Base-by-base conservation (phyloP, 2,329 filamentous ascomycete species). In the Thielaviopsis punctulata region DNA sequence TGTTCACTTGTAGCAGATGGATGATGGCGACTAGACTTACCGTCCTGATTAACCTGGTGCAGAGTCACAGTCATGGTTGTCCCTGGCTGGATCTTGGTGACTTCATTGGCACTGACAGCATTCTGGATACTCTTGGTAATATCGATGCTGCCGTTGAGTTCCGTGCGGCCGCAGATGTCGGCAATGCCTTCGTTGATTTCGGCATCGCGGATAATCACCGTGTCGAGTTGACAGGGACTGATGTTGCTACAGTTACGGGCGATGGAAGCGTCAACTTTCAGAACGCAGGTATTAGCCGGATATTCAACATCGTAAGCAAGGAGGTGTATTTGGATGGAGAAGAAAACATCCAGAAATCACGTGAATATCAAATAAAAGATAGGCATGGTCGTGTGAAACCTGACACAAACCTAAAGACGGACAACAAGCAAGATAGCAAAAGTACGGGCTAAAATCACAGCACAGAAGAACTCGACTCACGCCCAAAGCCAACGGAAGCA, bases 201-300 rank as follows among this genome's bases (percentile, higher is more conserved):
- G 15, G 70, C 71, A 51, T 79, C 75, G 49, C 72, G 70, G 64
- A 83, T 82, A 60, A 80, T 72, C 51, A 77, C 80, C 7, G 77
- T 69, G 55, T 83, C 79, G 56, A 78, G 75, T 60, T 82, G 78
- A 68, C 80, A 82, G n/a, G 79, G 79, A 61, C 71, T 77, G 65
- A 80, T 78, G 52, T 68, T 67, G 15, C 76, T 80, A 62, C 79
- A 80, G 62, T 81, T 79, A 56, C 79, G 72, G 23, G 79, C 75
- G 58, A 79, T 69, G 55, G 64, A 64, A 39, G 70, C 64, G 58
- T 76, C 70, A 54, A 81, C 71, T 72, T 18, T 10, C 5, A 47
- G 1, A 39, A 18, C 24, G 55, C 21, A 55, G 4, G 13, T n/a
- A 49, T 27, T 49, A 23, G 39, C 9, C 15, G 10, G 8, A 9